Percentiles rank a stretch among this genome's conserved stretches.
Conservation (phyloP, 1,284 basidiomycete species). For the Melampsora medusae region DNA sequence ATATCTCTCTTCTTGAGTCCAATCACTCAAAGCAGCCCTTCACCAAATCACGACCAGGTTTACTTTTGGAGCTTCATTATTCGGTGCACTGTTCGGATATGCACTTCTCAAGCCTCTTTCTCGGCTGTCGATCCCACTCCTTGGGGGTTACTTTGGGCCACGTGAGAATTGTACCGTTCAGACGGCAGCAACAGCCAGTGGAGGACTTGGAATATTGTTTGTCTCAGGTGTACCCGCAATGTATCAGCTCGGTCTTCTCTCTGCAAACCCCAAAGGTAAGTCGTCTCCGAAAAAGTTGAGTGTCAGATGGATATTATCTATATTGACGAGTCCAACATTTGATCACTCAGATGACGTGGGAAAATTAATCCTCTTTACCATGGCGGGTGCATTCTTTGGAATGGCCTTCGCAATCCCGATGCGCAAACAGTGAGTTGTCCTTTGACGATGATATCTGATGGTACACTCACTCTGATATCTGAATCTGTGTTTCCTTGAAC, state of each 20-base stretch:
- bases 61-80: conserved; percentile 65
- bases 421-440: conserved; percentile 58
- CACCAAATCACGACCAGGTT: conserved; percentile 58
- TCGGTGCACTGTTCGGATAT: conserved; percentile 67
- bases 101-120: conserved; percentile 66
- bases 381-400: conserved; percentile 66
- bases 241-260: conserved; percentile 63
- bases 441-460: too few relatives aligned
- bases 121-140: conserved; percentile 59
- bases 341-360: conserved; percentile 59
- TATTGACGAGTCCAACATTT: background rate
- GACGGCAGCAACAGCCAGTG: conserved; percentile 61
- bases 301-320: background rate
- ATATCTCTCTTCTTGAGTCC: background rate
- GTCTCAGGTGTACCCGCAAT: conserved; percentile 68
- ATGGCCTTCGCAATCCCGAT: conserved; percentile 66
- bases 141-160: conserved; percentile 66
- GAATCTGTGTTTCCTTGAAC: background rate
- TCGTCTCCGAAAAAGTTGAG: background rate
- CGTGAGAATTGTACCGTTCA: conserved; percentile 68
- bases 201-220: conserved; percentile 65
- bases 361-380: conserved; percentile 62
- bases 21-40: background rate
- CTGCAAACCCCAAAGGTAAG: conserved; percentile 55
- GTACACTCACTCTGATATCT: background rate